phyloP scores from a whole-genome alignment of 1,139 yeast species.

The Geotrichum bryndzae region DNA sequence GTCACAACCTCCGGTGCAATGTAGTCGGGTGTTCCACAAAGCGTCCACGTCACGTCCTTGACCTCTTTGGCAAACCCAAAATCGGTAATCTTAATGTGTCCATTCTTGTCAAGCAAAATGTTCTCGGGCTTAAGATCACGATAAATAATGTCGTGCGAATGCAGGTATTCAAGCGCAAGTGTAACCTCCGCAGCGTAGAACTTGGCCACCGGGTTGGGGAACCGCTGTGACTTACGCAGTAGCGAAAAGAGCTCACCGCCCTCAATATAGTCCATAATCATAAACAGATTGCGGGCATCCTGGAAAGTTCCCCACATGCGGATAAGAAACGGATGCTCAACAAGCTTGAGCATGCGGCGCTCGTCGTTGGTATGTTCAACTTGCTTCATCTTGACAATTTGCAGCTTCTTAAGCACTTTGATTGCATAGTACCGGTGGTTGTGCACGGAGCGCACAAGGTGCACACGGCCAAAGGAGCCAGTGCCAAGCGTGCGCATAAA shows the following conservation, averaged over 20 bases:
- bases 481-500: constrained; percentile 91
- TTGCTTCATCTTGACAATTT: constrained; percentile 91
- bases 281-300: constrained; percentile 76
- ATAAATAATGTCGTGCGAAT: constrained; percentile 82
- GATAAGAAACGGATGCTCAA: constrained; percentile 87
- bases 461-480: constrained; percentile 96
- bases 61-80: constrained; percentile 97
- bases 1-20: constrained; percentile 97
- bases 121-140: constrained; percentile 96
- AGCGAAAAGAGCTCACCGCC: constrained; percentile 92
- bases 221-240: constrained; percentile 81
- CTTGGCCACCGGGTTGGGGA: constrained; percentile 95
- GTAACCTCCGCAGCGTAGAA: constrained; percentile 96
- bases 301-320: constrained; percentile 98
- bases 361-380: constrained; percentile 97
- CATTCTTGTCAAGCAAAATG: constrained; percentile 82
- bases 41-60: constrained; percentile 85
- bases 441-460: constrained; percentile 82
- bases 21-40: constrained; percentile 93
- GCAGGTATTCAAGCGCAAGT: constrained; percentile 85
- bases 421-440: constrained; percentile 90
- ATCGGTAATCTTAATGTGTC: constrained; percentile 90
- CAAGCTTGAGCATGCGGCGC: constrained; percentile 82
- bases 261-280: constrained; percentile 97
- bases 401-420: constrained; percentile 81